Evolutionary conservation across 495 filamentous ascomycete genomes (phyloP), one percentile per base, ranked within the genome.

Genomic region (Thozetella sp.): DNA sequence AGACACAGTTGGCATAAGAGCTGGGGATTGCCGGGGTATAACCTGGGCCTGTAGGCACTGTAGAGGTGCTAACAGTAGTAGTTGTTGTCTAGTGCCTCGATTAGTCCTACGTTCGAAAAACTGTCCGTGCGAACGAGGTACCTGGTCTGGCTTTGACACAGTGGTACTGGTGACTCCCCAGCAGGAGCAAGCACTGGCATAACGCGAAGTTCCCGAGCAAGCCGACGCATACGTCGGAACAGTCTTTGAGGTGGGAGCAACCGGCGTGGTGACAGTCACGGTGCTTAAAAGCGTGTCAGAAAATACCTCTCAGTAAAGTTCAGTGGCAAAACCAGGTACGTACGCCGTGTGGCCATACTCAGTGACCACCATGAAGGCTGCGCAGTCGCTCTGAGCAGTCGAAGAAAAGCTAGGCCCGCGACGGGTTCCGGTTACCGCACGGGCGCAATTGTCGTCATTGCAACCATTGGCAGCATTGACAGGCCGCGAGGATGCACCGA

Each of bases 141-240:
- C 26, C 0, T 40, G 52, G 45, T 48, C 19, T 24, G n/a, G 55
- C 40, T n/a, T n/a, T n/a, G n/a, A n/a, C 3, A 23, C 13, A 6
- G 56, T 58, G 1, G n/a, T 0, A 2, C 22, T 23, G 20, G 60
- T 51, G 11, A 62, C 51, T 0, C 60, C 55, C 26, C 37, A 63
- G 56, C 62, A 67, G 19, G 58, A 62, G 55, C 65, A 67, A 37
- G 65, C 65, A 22, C 59, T 65, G 55, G 55, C 26, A 25, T 65
- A 67, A 11, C 51, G 10, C 1, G 53, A 51, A 4, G 51, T 10
- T 12, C 26, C 25, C 17, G 53, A 23, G 62, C 65, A 67, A 37
- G 63, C 56, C 13, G 27, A 48, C 1, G 56, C 65, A 26, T 65
- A 67, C 17, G 57, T 37, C n/a, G 65, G 65, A 13, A 51, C 53